phyloP scores from a whole-genome alignment of 2,329 filamentous ascomycete genomes.

The Stachybotrys echinatus region DNA sequence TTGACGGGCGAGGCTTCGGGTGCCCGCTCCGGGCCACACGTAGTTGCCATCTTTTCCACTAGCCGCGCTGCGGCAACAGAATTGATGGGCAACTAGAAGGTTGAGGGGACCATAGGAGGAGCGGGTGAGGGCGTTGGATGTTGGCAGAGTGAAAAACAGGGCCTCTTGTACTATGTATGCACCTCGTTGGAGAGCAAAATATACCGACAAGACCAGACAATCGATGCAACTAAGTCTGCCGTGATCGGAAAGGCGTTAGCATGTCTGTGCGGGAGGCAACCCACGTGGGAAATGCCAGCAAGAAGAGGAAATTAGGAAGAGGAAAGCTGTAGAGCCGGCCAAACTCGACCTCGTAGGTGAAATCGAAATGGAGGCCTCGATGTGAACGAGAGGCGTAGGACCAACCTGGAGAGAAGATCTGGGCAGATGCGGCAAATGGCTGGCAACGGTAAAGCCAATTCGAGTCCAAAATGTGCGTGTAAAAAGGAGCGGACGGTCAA shows the following conservation, averaged over 20 bases:
- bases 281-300: not conserved
- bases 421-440: constrained; percentile 10
- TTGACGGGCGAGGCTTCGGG: constrained; percentile 20
- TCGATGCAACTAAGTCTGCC: not conserved
- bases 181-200: not conserved
- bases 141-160: not conserved
- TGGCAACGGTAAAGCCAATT: constrained; percentile 12
- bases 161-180: not conserved
- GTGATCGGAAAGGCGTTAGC: too few species aligned
- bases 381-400: constrained; percentile 3
- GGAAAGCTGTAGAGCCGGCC: not conserved
- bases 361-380: not conserved
- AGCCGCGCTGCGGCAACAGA: constrained; percentile 46
- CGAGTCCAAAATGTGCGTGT: constrained; percentile 13
- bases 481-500: constrained; percentile 55
- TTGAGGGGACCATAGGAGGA: constrained; percentile 34
- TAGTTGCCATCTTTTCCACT: constrained; percentile 35
- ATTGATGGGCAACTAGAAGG: constrained; percentile 32
- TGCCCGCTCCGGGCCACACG: constrained; percentile 30
- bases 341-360: not conserved
- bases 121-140: not conserved
- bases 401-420: constrained; percentile 14
- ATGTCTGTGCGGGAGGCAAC: not conserved
- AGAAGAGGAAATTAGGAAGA: not conserved
- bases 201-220: not conserved